phyloP scores from a whole-genome alignment of 345 rosid genomes.

The Corymbia maculata region DNA sequence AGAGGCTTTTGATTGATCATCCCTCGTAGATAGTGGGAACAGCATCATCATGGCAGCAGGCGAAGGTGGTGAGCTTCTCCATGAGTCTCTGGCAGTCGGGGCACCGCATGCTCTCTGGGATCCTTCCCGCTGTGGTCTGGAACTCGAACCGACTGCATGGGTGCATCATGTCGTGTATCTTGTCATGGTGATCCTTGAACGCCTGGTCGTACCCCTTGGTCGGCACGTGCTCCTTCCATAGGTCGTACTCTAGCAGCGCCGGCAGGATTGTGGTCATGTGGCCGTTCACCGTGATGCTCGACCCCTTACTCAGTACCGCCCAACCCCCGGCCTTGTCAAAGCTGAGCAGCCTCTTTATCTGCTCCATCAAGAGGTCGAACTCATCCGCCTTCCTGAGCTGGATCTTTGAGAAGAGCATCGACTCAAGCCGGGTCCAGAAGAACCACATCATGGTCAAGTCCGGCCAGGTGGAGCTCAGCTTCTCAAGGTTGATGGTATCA shows the following conservation, averaged over 20 bases:
- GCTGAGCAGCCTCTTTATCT: conserved; percentile 76
- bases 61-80: conserved; percentile 60
- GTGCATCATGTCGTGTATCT: conserved; percentile 25
- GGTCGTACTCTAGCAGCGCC: conserved; percentile 43
- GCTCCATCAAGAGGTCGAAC: conserved; percentile 53
- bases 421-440: conserved; percentile 86
- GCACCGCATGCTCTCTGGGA: conserved; percentile 62
- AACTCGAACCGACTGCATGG: conserved; percentile 75
- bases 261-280: conserved; percentile 43
- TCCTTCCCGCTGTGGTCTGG: conserved; percentile 37
- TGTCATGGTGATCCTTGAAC: conserved; percentile 48
- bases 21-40: not conserved
- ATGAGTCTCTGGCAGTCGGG: conserved; percentile 64
- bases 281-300: conserved; percentile 40
- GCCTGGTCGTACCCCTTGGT: conserved; percentile 49
- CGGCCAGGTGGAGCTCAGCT: conserved; percentile 49
- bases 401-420: conserved; percentile 85
- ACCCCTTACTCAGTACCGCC: conserved; percentile 66
- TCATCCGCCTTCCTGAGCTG: conserved; percentile 66
- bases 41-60: conserved; percentile 70
- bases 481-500: conserved; percentile 29
- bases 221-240: conserved; percentile 52
- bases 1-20: not conserved
- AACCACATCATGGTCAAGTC: conserved; percentile 68
- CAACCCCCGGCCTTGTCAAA: conserved; percentile 75